Base-by-base conservation (phyloP, 163 green algal species). In the Smithsoniella earleae region DNA sequence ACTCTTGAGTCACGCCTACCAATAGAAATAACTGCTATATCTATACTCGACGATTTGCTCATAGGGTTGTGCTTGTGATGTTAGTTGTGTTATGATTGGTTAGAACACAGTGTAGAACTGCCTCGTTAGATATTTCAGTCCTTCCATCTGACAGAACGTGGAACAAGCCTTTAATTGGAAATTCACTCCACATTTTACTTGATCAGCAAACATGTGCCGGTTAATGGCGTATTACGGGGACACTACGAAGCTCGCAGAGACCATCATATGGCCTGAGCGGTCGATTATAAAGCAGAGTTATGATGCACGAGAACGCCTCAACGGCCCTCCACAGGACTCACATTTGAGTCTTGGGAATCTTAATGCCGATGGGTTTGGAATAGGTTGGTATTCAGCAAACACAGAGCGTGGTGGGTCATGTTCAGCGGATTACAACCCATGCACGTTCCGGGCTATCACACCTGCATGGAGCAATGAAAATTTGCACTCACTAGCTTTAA, bases 391-490 rank as follows among this genome's bases (percentile, higher is more conserved):
- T 77, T 84, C 66, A 10, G 20, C 72, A 10, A 49, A 10, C 10
- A 13, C 10, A 49, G 13, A 49, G 40, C 13, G 40, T 49, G 10
- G 10, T 22, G 10, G 10, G 10, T 10, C 40, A 49, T 49, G 40
- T 49, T 10, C 10, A 10, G 40, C 40, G 2, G 84, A 95, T 62
- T 78, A 86, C 30, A 86, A 83, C 1, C 92, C 90, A 1, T 97
- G 91, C 81, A 86, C 95, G 3, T 98, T 96, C 83, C 96, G 89
- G 3, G 87, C 78, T 58, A 87, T 96, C 46, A 96, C 92, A 0
- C 91, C 92, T 13, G 92, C 92, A 37, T 97, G 92, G 89, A 96
- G 96, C 87, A 96, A 96, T 66, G 85, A 95, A 45, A 97, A 97
- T 82, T 85, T 98, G 27, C 82, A 86, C 3, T 82, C 91, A 2